Evolutionary conservation across 495 filamentous ascomycete species (phyloP).

Genomic region (Penicillium bialowiezense): DNA sequence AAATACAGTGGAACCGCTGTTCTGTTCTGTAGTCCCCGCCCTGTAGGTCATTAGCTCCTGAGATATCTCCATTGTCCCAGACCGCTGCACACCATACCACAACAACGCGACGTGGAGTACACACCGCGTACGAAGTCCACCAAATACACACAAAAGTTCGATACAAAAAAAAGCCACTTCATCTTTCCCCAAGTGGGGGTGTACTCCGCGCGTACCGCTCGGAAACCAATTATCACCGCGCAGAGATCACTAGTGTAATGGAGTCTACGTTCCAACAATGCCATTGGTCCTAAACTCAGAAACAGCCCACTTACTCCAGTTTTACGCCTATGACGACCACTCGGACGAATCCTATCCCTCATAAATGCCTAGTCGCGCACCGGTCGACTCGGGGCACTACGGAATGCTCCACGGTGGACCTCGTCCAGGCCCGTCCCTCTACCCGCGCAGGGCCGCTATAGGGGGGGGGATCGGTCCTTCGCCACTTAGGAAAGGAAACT

Average conservation of each 20-base stretch:
- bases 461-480: conserved; percentile 10
- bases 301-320: conserved; percentile 1
- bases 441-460: conserved; percentile 10
- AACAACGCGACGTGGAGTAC: conserved; percentile 9
- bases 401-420: conserved; percentile 28
- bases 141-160: not conserved
- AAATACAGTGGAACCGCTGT: conserved; percentile 8
- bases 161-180: not conserved
- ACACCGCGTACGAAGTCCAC: conserved; percentile 7
- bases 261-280: conserved; percentile 15
- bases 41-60: not conserved
- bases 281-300: conserved; percentile 11
- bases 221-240: conserved; percentile 3
- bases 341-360: not conserved
- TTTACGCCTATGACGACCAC: not conserved
- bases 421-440: conserved; percentile 23
- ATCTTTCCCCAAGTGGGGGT: not conserved
- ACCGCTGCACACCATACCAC: conserved; percentile 6
- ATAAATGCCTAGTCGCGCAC: conserved; percentile 7
- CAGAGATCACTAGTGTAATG: conserved; percentile 19
- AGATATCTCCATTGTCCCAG: not conserved
- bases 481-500: conserved; percentile 17
- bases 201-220: conserved; percentile 5
- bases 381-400: conserved; percentile 21
- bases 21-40: not conserved